Conservation (phyloP, 2,329 filamentous ascomycete genomes). For the Penicillium sp. region DNA sequence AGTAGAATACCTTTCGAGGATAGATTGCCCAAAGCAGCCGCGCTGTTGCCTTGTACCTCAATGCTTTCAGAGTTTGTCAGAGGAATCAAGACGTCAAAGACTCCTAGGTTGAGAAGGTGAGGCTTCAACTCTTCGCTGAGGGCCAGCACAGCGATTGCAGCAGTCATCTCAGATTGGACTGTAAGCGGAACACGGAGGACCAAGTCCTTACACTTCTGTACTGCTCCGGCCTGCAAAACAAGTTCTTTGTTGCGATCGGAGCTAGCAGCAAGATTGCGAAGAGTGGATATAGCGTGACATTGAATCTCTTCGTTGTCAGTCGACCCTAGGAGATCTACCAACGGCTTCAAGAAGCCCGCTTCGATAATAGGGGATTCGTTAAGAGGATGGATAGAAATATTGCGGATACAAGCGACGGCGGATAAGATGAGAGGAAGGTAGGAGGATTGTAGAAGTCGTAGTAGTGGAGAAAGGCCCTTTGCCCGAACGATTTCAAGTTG, state of each 20-base stretch:
- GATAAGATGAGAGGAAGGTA: constrained; percentile 95
- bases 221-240: constrained; percentile 92
- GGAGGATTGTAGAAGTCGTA: constrained; percentile 88
- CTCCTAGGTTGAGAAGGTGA: constrained; percentile 82
- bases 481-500: constrained; percentile 95
- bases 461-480: constrained; percentile 76
- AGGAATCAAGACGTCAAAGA: constrained; percentile 94
- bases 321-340: constrained; percentile 89
- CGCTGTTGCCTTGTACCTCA: constrained; percentile 97
- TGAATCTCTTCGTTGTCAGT: constrained; percentile 99
- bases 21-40: constrained; percentile 88
- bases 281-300: constrained; percentile 95
- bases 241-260: constrained; percentile 97
- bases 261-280: constrained; percentile 92
- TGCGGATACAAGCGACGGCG: constrained; percentile 95
- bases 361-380: constrained; percentile 99
- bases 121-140: constrained; percentile 94
- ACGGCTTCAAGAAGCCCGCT: constrained; percentile 87
- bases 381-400: constrained; percentile 95
- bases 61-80: constrained; percentile 94
- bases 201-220: constrained; percentile 97
- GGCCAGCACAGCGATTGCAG: constrained; percentile 94
- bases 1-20: constrained; percentile 82
- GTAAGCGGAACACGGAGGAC: constrained; percentile 89
- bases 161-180: constrained; percentile 98